Percentiles rank a stretch among this genome's conserved stretches.
Evolutionary conservation across 2,329 filamentous ascomycete species (phyloP).

Genomic region (Iodosphaeria phyllophila): DNA sequence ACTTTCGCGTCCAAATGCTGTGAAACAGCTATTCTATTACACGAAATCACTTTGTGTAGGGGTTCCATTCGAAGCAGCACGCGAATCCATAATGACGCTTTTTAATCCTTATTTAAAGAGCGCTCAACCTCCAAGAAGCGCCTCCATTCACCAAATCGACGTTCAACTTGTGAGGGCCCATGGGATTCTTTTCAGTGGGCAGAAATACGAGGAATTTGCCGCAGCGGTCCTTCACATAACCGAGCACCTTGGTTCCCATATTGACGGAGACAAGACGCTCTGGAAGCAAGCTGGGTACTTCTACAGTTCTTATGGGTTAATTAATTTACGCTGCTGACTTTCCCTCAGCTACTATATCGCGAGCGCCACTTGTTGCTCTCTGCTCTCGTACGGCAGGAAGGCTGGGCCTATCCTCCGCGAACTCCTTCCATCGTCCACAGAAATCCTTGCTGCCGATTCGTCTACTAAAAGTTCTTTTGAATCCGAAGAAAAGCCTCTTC

Average conservation of each 20-base stretch:
- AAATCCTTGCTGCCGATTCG: too few relatives aligned
- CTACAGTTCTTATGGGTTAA: not conserved
- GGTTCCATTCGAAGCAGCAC: slow-evolving; percentile 46
- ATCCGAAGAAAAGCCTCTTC: slow-evolving; percentile 6
- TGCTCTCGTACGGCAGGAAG: slow-evolving; percentile 33
- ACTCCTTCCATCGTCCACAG: too few relatives aligned
- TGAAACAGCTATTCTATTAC: slow-evolving; percentile 59
- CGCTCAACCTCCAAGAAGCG: too few relatives aligned
- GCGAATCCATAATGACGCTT: slow-evolving; percentile 50
- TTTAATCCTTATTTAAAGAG: slow-evolving; percentile 44
- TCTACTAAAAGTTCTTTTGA: too few relatives aligned
- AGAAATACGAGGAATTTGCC: slow-evolving; percentile 25
- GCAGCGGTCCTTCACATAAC: slow-evolving; percentile 29
- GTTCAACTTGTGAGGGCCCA: slow-evolving; percentile 43
- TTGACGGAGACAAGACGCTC: slow-evolving; percentile 27
- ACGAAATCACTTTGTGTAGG: slow-evolving; percentile 50
- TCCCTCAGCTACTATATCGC: slow-evolving; percentile 32
- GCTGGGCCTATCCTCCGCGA: too few relatives aligned
- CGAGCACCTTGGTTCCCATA: slow-evolving; percentile 33
- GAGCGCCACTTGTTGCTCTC: slow-evolving; percentile 31
- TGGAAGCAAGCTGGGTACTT: slow-evolving; percentile 28
- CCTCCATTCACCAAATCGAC: slow-evolving; percentile 25
- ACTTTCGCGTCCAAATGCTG: slow-evolving; percentile 46
- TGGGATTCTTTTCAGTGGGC: slow-evolving; percentile 41
- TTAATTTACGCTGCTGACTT: slow-evolving; percentile 4